These are phyloP conservation scores for Adenanthera pavonina DNA, from an alignment of 306 rosid genomes.

Conservation along the genomic window DNA sequence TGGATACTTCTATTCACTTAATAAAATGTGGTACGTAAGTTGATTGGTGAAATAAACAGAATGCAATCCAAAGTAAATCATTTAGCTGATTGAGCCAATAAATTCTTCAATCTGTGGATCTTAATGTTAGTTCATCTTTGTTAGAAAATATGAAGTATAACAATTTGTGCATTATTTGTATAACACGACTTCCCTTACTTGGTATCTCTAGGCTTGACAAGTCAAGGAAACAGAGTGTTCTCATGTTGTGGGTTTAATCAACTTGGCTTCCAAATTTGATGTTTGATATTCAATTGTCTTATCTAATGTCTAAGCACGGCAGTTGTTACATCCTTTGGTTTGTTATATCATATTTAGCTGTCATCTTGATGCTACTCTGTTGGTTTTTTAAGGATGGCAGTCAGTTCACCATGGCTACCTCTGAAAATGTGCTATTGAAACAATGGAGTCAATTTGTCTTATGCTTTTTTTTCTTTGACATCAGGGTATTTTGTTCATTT, in stretches of 20 bases:
- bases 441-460: not conserved
- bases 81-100: not conserved
- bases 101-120: not conserved
- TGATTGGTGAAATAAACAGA: not conserved
- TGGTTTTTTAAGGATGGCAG: constrained; percentile 1
- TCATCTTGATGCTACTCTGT: not conserved
- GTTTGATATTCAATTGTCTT: not conserved
- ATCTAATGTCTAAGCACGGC: not conserved
- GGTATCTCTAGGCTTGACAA: not conserved
- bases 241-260: not conserved
- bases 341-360: not conserved
- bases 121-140: not conserved
- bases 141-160: not conserved
- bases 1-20: not conserved
- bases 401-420: not conserved
- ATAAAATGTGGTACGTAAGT: not conserved
- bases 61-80: not conserved
- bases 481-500: constrained; percentile 23
- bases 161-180: not conserved
- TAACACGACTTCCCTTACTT: not conserved
- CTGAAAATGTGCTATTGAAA: constrained; percentile 11
- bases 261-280: not conserved
- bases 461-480: constrained; percentile 14
- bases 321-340: not conserved
- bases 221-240: not conserved